Base-by-base conservation (phyloP, 140 eudicot genomes). In the Stevia rebaudiana region DNA sequence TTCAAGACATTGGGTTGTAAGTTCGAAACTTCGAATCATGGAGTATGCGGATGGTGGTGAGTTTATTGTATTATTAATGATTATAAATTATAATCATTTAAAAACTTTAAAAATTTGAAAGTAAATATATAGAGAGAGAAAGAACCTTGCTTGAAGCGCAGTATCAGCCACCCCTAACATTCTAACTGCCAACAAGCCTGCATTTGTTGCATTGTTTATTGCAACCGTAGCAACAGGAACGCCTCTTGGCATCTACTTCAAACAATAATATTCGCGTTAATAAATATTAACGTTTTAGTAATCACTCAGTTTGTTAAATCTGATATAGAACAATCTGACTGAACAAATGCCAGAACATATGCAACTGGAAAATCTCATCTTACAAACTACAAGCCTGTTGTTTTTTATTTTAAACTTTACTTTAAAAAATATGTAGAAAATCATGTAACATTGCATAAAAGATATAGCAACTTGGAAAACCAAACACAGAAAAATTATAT, bases 141-240 rank as follows among this genome's bases (percentile, higher is more conserved):
- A 40, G 66, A 55, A 87, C 98, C 98, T 87, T 59, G 91, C 74
- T 75, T 75, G 91, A 54, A 92, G 78, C 22, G 69, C 67, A 35
- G 76, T 18, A 68, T 92, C 95, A 24, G 82, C 76, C 39, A 79
- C 77, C 31, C 98, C 98, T 52, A 92, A 72, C 81, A 92, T 74
- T 68, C 96, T 73, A 48, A 92, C 81, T 18, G 98, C 98, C 61
- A 92, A 70, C 51, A 87, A 71, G 42, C 84, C 98, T 1, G 98
- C 98, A 78, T 92, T 92, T 19, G 95, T 92, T 21, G 98, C 98
- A 70, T 92, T 92, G 72, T 92, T 92, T 77, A 92, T 92, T 15
- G 95, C 92, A 70, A 92, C 98, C 11, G 96, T 83, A 8, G 96
- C 98, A 61, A 92, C 98, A 37, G 96, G 98, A 47, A 92, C 96